Percentiles rank a stretch among this genome's conserved stretches.
Evolutionary conservation across 345 rosid species (phyloP).

Genomic region (Kernera saxatilis): DNA sequence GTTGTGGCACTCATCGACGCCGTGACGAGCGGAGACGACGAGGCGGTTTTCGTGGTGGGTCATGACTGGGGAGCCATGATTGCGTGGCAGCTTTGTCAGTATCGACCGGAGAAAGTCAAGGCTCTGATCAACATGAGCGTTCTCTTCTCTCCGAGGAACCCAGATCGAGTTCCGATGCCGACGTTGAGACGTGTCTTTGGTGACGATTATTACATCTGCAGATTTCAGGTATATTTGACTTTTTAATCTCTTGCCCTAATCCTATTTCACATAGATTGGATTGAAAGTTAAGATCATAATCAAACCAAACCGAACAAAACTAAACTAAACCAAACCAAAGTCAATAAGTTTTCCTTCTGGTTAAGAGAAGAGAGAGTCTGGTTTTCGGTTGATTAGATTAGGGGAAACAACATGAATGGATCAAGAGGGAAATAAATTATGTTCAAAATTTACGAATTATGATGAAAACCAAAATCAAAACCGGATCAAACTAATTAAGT

Average conservation of each 20-base stretch:
- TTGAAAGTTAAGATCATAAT: background rate
- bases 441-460: too few relatives aligned
- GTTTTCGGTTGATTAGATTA: background rate
- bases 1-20: slow-evolving; percentile 43
- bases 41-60: slow-evolving; percentile 55
- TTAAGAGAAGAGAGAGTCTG: too few relatives aligned
- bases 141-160: slow-evolving; percentile 46
- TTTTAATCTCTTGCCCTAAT: background rate
- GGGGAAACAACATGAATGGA: background rate
- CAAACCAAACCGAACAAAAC: background rate
- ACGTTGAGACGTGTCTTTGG: slow-evolving; percentile 41
- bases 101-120: slow-evolving; percentile 57
- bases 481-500: background rate
- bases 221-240: slow-evolving; percentile 52
- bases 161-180: slow-evolving; percentile 44
- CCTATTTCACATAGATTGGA: background rate
- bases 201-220: slow-evolving; percentile 73
- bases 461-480: background rate
- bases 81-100: slow-evolving; percentile 56
- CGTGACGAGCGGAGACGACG: slow-evolving; percentile 33
- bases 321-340: background rate
- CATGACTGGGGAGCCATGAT: slow-evolving; percentile 74
- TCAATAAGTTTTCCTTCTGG: background rate
- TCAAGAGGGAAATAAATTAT: background rate
- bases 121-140: slow-evolving; percentile 61